Conservation (phyloP, 257 asterid species). For the Primulina huaijiensis region DNA sequence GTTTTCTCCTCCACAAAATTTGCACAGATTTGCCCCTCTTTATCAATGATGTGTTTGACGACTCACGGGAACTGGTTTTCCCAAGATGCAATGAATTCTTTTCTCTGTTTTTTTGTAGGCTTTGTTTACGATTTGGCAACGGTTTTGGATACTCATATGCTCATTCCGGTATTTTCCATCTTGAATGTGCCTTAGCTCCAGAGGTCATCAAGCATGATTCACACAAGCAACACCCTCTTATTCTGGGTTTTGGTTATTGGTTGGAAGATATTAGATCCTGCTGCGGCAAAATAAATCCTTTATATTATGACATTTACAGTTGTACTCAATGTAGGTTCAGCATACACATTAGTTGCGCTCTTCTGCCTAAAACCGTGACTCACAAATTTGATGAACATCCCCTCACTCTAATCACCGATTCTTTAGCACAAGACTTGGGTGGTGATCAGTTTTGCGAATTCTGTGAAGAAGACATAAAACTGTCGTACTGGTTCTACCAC, state of each 20-base stretch:
- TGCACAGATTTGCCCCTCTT: background rate
- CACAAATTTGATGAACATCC: background rate
- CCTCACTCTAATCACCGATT: background rate
- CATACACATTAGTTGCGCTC: background rate
- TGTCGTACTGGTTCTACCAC: background rate
- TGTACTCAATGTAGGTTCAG: background rate
- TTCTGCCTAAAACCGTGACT: background rate
- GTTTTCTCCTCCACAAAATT: background rate
- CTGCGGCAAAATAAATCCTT: no score
- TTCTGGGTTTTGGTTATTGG: no score
- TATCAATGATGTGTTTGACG: background rate
- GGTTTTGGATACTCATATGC: background rate
- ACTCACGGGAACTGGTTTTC: no score
- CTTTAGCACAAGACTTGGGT: no score
- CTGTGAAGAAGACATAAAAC: background rate
- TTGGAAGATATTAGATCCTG: no score
- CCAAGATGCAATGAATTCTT: no score
- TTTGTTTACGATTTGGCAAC: background rate
- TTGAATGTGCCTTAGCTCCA: background rate
- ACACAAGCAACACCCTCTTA: background rate
- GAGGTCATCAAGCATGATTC: background rate
- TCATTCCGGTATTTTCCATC: no score
- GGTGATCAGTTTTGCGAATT: background rate
- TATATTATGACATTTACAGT: no score
- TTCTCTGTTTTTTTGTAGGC: background rate